phyloP scores from a whole-genome alignment of 1,139 yeast genomes.

The Sugiyamaella novakii region DNA sequence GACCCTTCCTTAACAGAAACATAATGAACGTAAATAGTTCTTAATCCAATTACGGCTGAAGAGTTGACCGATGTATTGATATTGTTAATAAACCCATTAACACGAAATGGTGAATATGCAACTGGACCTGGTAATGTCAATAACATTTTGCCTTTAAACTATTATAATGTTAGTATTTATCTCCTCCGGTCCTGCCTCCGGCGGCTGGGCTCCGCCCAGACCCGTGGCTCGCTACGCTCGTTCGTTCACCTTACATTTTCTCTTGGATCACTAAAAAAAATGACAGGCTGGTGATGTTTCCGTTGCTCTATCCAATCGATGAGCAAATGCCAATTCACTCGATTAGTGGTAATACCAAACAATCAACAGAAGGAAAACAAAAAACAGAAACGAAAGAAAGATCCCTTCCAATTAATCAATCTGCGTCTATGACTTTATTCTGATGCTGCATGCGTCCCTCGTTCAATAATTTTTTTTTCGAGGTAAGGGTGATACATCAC shows the following conservation, averaged over 20 bases:
- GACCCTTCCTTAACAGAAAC: conserved; percentile 55
- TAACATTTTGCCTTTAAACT: conserved; percentile 33
- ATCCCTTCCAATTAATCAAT: conserved; percentile 7
- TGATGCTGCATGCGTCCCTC: too few relatives aligned
- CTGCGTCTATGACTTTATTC: too few relatives aligned
- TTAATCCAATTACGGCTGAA: conserved; percentile 65
- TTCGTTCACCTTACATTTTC: too few relatives aligned
- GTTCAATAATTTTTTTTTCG: conserved; percentile 19
- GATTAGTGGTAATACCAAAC: conserved; percentile 2
- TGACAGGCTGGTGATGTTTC: too few relatives aligned
- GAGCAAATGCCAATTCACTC: too few relatives aligned
- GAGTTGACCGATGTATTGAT: conserved; percentile 70
- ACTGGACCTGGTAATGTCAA: conserved; percentile 84
- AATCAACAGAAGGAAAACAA: background rate
- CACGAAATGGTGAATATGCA: conserved; percentile 87
- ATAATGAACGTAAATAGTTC: conserved; percentile 80
- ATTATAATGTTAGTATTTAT: background rate
- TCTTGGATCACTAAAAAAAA: too few relatives aligned
- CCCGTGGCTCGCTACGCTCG: conserved; percentile 1
- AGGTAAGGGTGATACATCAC: conserved; percentile 3
- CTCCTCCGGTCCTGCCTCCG: too few relatives aligned
- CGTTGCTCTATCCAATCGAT: too few relatives aligned
- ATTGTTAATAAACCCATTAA: conserved; percentile 68
- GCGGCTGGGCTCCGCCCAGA: background rate
- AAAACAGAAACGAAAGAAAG: conserved; percentile 3